A percentile compares a stretch with the other conserved stretches of the same genome.
phyloP scores from a whole-genome alignment of 495 filamentous ascomycete genomes.

The Talaromyces liani region DNA sequence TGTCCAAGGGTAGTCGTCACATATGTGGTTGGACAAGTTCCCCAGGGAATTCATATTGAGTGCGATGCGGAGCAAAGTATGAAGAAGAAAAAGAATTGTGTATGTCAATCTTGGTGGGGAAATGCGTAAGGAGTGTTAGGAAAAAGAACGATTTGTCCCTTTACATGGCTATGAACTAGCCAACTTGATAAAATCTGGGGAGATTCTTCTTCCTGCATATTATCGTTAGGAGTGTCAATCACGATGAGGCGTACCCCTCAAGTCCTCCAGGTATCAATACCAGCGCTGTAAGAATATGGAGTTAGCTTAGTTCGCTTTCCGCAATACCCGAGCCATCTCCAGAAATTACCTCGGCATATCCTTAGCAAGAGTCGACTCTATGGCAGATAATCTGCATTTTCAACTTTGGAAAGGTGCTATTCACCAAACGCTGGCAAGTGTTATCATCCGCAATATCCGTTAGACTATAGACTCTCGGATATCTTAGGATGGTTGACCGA shows the following conservation, averaged over 20 bases:
- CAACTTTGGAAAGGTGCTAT: too few species aligned
- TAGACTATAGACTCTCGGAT: neutral
- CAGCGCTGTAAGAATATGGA: neutral
- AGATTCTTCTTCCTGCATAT: neutral
- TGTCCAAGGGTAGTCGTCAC: constrained; percentile 48
- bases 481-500: neutral
- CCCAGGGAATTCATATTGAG: neutral
- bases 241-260: neutral
- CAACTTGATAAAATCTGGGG: neutral
- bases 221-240: neutral
- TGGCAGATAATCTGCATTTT: too few species aligned
- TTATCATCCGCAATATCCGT: neutral
- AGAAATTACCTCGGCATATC: neutral
- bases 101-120: too few species aligned
- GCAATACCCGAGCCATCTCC: neutral
- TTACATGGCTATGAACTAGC: too few species aligned
- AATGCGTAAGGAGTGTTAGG: too few species aligned
- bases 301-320: neutral
- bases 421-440: too few species aligned
- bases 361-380: neutral
- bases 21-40: neutral
- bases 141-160: too few species aligned
- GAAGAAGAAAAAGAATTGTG: neutral
- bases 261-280: neutral
- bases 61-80: neutral